Conservation (phyloP, 768 basidiomycete genomes). For the Tricholoma furcatifolium region DNA sequence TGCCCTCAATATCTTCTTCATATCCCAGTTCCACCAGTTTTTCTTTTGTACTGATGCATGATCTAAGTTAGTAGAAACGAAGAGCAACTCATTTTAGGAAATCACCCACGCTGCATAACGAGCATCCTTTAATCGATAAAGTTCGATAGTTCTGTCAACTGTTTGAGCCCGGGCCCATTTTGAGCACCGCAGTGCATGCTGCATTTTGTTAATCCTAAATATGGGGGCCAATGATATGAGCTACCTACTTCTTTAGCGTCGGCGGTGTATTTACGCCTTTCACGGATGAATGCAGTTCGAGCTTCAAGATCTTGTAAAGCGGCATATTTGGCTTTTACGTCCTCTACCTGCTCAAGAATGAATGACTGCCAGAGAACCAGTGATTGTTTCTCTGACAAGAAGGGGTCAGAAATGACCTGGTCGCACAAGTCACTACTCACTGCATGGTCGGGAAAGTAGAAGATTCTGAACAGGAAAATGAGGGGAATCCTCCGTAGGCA, state of each 20-base stretch:
- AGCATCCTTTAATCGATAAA: slow-evolving; percentile 40
- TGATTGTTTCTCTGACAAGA: background rate
- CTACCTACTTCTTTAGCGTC: slow-evolving; percentile 30
- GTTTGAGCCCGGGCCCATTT: slow-evolving; percentile 38
- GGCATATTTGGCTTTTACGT: slow-evolving; percentile 26
- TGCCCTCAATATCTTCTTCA: slow-evolving; percentile 41
- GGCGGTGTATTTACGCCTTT: slow-evolving; percentile 29
- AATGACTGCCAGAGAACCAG: slow-evolving; percentile 14
- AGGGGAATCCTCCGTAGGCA: background rate
- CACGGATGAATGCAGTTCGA: slow-evolving; percentile 29
- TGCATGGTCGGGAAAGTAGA: slow-evolving; percentile 17
- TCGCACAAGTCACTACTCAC: slow-evolving; percentile 5
- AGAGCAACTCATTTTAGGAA: background rate
- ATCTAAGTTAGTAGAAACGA: background rate
- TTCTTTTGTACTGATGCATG: slow-evolving; percentile 36
- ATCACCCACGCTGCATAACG: slow-evolving; percentile 41
- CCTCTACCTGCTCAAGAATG: slow-evolving; percentile 12
- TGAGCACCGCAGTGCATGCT: slow-evolving; percentile 43
- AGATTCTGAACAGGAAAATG: slow-evolving; percentile 1
- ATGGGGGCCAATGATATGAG: background rate
- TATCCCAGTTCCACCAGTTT: slow-evolving; percentile 49
- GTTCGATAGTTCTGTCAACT: slow-evolving; percentile 39
- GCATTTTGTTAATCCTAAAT: background rate
- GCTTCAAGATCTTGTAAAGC: slow-evolving; percentile 28
- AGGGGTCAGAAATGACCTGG: background rate